Evolutionary conservation across 345 rosid genomes (phyloP).

Genomic region (Aethionema arabicum): DNA sequence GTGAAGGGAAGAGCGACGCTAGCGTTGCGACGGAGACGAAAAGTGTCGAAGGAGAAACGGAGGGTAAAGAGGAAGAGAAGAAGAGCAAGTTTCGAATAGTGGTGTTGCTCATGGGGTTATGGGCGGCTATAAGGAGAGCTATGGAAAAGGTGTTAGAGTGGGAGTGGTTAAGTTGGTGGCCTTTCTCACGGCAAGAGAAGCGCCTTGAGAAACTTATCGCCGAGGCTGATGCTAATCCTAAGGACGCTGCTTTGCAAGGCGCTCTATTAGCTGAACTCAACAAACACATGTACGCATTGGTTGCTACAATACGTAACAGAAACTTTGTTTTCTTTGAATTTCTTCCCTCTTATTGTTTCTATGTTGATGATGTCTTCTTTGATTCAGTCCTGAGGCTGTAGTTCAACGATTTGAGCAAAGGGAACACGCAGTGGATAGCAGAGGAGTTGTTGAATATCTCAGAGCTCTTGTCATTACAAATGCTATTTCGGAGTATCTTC

Average conservation of each 20-base stretch:
- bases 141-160: constrained; percentile 50
- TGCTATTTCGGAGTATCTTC: constrained; percentile 87
- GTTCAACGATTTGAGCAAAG: constrained; percentile 84
- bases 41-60: constrained; percentile 23
- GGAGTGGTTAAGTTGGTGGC: constrained; percentile 76
- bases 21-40: constrained; percentile 13
- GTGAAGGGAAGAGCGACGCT: constrained; percentile 26
- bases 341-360: background rate
- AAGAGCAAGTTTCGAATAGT: constrained; percentile 44
- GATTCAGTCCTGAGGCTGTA: constrained; percentile 82
- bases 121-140: constrained; percentile 52
- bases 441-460: constrained; percentile 88
- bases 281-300: constrained; percentile 56
- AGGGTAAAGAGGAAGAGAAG: constrained; percentile 28
- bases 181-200: constrained; percentile 73
- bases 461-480: constrained; percentile 82
- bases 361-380: background rate
- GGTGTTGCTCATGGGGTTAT: constrained; percentile 62
- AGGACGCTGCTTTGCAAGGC: constrained; percentile 62
- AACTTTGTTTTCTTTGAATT: background rate
- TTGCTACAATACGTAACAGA: background rate
- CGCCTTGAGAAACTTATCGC: constrained; percentile 66
- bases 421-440: constrained; percentile 74
- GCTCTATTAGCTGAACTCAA: constrained; percentile 83
- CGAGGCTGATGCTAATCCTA: constrained; percentile 84